Base-by-base conservation (phyloP, 2,329 filamentous ascomycete genomes). In the Aspergillus thermomutatus region DNA sequence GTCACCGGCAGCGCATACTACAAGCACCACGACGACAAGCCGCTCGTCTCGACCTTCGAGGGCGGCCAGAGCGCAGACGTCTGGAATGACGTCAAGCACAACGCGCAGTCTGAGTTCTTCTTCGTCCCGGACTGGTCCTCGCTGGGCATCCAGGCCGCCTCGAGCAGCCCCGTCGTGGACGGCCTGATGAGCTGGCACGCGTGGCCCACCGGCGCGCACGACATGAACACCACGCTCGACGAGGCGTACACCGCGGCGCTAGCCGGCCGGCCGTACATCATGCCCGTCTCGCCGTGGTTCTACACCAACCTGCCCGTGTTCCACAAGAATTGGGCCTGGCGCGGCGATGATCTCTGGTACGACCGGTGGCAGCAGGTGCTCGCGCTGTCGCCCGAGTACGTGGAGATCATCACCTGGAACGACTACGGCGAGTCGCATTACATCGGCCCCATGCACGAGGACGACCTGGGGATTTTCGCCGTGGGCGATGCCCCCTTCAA, bases 291-390 rank as follows among this genome's bases (percentile, higher is more conserved):
- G 0, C 82, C 83, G 0, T 85, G 82, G 82, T 82, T 78, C 67
- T 82, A 71, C 68, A 86, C 85, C 52, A 81, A 85, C 58, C 72
- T 86, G 72, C 77, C 80, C 0, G 70, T 75, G 7, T 87, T 78
- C 62, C 69, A 74, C 50, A 87, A 87, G 71, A 85, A 86, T 67
- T 88, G 85, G 84, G 74, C 86, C 4, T 88, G 82, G 77, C 77
- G 78, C 43, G 82, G 82, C 3, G 85, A 87, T 58, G 75, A 80
- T 48, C 72, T 87, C 11, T 88, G 85, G 84, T 80, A 77, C 56
- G 73, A 83, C 50, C 80, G 85, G 8, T 87, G 85, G 85, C 69
- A 78, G 50, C 77, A 85, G 57, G 77, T 82, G 1, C 64, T 83
- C 23, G 71, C 78, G 1, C 56, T 85, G 0, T 65, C 77, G 54